Evolutionary conservation across 768 basidiomycete genomes (phyloP), one percentile per base, ranked within the genome.

Genomic region (Lactifluus echinatus): DNA sequence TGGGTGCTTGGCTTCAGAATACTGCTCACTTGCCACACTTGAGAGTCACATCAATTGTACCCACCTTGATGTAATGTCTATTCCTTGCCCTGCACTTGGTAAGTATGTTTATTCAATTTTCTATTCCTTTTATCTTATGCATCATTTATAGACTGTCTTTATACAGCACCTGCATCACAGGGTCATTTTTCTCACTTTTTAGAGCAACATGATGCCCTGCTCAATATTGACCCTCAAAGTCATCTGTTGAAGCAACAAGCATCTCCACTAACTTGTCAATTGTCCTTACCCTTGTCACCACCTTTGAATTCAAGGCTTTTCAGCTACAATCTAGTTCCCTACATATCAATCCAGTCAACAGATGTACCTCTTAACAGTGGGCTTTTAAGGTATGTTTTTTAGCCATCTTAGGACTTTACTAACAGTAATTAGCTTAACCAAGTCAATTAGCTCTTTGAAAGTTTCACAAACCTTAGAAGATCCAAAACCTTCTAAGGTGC

Each of bases 61-160:
- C 14, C 49, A 56, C 24, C 26, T 56, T 17, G 2, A 34, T 10
- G 19, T 10, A 15, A 21, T 56, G n/a, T 3, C 21, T 29, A 8
- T 50, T 29, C 49, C 49, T 50, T 56, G 55, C 15, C 55, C 55
- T 50, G 55, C 21, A 17, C 43, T 56, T 36, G 43, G 55, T 2
- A 23, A 29, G 55, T 50, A 23, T 17, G 49, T 50, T 28, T 0
- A 8, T 26, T 0, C 12, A 0, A 3, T 8, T 37, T n/a, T 3
- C 12, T 8, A 17, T 34, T 29, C 50, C 8, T 21, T 44, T 24
- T 17, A 21, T 44, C 36, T 50, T 37, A 56, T 12, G 12, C 40
- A n/a, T 50, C 7, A 23, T 28, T 21, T 50, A 36, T 4, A 56
- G 55, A 19, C 15, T 56, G 55, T n/a, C 26, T 36, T 29, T 6